Evolutionary conservation across 1,284 basidiomycete species (phyloP).

Genomic region (Pisolithus thermaeus): DNA sequence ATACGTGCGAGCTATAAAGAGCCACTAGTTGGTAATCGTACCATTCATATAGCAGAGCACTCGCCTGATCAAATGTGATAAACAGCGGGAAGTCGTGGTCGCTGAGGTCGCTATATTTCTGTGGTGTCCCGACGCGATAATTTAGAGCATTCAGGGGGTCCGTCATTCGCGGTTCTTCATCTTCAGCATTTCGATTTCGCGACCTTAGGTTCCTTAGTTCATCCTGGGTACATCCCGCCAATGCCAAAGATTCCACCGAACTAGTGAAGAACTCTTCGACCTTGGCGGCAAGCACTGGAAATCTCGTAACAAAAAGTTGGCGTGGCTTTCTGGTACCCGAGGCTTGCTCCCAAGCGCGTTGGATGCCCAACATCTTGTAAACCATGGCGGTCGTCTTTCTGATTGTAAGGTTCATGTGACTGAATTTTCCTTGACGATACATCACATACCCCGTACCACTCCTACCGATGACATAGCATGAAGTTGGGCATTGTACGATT

Average conservation of each 20-base stretch:
- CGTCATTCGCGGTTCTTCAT: slow-evolving; percentile 25
- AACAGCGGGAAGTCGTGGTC: slow-evolving; percentile 70
- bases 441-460: slow-evolving; percentile 61
- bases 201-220: slow-evolving; percentile 30
- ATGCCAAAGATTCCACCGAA: slow-evolving; percentile 42
- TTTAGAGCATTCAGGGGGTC: slow-evolving; percentile 43
- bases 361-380: slow-evolving; percentile 66
- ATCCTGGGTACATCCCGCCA: slow-evolving; percentile 33
- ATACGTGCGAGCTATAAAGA: background rate
- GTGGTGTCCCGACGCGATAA: slow-evolving; percentile 44
- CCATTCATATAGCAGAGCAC: slow-evolving; percentile 7
- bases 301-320: slow-evolving; percentile 71
- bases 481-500: slow-evolving; percentile 55
- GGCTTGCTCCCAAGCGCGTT: slow-evolving; percentile 41
- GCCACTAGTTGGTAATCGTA: background rate
- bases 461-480: slow-evolving; percentile 67
- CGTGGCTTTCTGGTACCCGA: slow-evolving; percentile 38
- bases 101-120: slow-evolving; percentile 46
- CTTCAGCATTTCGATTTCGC: background rate
- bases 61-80: slow-evolving; percentile 57
- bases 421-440: background rate
- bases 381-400: slow-evolving; percentile 75
- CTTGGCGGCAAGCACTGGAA: slow-evolving; percentile 54
- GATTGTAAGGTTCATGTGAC: slow-evolving; percentile 2
- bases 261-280: slow-evolving; percentile 62